These are phyloP conservation scores for Pelargonium fulgidum DNA, from an alignment of 441 rosid species.

Conservation along the genomic window DNA sequence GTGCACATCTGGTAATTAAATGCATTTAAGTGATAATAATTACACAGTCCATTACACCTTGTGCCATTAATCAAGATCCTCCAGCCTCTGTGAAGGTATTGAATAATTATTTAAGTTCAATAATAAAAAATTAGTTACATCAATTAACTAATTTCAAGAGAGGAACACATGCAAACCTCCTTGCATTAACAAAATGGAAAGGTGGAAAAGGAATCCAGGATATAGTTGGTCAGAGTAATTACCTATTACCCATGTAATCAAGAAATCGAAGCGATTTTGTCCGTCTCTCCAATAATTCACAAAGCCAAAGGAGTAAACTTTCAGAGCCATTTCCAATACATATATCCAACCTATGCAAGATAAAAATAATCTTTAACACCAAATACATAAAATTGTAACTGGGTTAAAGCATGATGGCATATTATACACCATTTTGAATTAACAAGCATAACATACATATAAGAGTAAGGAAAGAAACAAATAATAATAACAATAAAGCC, in stretches of 20 bases:
- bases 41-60: neutral
- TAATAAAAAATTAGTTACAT: neutral
- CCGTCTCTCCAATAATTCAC: constrained; percentile 95
- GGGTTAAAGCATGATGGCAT: neutral
- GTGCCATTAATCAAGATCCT: neutral
- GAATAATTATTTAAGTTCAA: no score
- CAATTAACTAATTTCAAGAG: neutral
- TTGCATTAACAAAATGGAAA: constrained; percentile 2
- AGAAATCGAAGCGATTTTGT: constrained; percentile 90
- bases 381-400: neutral
- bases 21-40: neutral
- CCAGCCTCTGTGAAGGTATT: no score
- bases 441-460: no score
- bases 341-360: constrained; percentile 82
- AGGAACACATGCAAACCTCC: neutral
- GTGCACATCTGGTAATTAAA: neutral
- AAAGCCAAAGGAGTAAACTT: constrained; percentile 79
- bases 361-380: constrained; percentile 21
- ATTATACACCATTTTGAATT: neutral
- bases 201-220: neutral
- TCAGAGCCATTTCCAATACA: constrained; percentile 90
- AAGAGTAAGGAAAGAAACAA: neutral
- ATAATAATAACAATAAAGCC: neutral
- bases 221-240: constrained; percentile 19
- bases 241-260: constrained; percentile 90